These are phyloP conservation scores for Grosmannia penicillata DNA, from an alignment of 2,329 filamentous ascomycete species.

Conservation along the genomic window DNA sequence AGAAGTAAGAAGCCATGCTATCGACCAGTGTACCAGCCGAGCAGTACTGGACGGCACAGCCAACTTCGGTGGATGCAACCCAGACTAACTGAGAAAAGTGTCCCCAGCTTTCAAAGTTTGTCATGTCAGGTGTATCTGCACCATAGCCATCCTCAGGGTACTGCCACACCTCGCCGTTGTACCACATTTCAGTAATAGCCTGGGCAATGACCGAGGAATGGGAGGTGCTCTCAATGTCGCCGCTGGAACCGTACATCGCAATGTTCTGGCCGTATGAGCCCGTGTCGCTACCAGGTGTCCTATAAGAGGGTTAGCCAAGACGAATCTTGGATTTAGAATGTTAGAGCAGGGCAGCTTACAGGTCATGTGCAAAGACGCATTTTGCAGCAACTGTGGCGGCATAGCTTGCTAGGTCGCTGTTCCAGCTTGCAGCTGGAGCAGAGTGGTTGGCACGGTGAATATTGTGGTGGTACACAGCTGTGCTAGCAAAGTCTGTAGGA, in stretches of 20 bases:
- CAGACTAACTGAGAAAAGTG: slow-evolving; percentile 68
- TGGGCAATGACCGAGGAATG: slow-evolving; percentile 41
- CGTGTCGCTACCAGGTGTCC: slow-evolving; percentile 31
- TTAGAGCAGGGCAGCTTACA: slow-evolving; percentile 43
- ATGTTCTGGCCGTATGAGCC: slow-evolving; percentile 86
- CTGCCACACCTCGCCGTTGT: slow-evolving; percentile 58
- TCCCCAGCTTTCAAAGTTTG: slow-evolving; percentile 51
- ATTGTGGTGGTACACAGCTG: slow-evolving; percentile 64
- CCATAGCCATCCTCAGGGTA: slow-evolving; percentile 46
- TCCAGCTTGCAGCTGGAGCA: slow-evolving; percentile 49
- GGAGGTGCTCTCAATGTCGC: slow-evolving; percentile 29
- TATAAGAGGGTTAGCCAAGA: slow-evolving; percentile 17
- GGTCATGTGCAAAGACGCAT: slow-evolving; percentile 64
- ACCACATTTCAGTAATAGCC: slow-evolving; percentile 73
- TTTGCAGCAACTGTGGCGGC: slow-evolving; percentile 47
- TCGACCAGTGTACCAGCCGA: slow-evolving; percentile 29
- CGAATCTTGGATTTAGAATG: too few species aligned
- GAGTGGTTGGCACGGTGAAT: slow-evolving; percentile 73
- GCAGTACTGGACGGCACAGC: slow-evolving; percentile 47
- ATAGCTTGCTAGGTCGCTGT: slow-evolving; percentile 43
- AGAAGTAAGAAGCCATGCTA: slow-evolving; percentile 49
- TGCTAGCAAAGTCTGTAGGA: slow-evolving; percentile 16
- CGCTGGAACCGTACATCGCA: slow-evolving; percentile 42
- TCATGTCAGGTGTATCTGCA: slow-evolving; percentile 40
- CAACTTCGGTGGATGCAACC: slow-evolving; percentile 45